Conservation (phyloP, 495 filamentous ascomycete species). For the Xylaria venustula region DNA sequence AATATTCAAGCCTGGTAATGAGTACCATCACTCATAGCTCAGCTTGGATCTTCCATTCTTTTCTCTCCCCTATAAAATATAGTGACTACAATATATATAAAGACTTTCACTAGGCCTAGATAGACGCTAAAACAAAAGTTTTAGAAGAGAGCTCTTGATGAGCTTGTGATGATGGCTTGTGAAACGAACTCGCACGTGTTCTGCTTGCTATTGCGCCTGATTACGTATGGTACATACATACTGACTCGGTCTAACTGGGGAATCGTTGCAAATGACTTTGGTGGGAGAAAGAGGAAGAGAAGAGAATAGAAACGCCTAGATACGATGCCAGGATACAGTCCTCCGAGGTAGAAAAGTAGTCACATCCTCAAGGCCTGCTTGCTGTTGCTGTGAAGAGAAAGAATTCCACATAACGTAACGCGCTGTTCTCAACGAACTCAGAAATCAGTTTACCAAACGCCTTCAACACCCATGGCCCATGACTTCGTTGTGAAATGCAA, state of each 20-base stretch:
- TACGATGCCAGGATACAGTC: background rate
- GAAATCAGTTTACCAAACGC: background rate
- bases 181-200: conserved; percentile 65
- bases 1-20: too few species aligned
- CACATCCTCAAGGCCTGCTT: background rate
- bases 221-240: conserved; percentile 1
- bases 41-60: too few species aligned
- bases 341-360: background rate
- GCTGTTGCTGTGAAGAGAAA: background rate
- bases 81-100: too few species aligned
- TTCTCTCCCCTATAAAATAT: too few species aligned
- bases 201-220: conserved; percentile 27
- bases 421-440: background rate
- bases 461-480: conserved; percentile 1
- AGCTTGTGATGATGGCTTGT: too few species aligned
- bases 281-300: background rate
- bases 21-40: too few species aligned
- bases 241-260: conserved; percentile 8
- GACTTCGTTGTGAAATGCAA: conserved; percentile 1
- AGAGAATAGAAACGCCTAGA: too few species aligned
- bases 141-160: too few species aligned
- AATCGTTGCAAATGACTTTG: conserved; percentile 8
- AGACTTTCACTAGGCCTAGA: too few species aligned
- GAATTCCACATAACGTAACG: background rate
- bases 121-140: too few species aligned